These are phyloP conservation scores for Linderniella brevidens DNA, from an alignment of 257 asterid genomes.

Conservation along the genomic window DNA sequence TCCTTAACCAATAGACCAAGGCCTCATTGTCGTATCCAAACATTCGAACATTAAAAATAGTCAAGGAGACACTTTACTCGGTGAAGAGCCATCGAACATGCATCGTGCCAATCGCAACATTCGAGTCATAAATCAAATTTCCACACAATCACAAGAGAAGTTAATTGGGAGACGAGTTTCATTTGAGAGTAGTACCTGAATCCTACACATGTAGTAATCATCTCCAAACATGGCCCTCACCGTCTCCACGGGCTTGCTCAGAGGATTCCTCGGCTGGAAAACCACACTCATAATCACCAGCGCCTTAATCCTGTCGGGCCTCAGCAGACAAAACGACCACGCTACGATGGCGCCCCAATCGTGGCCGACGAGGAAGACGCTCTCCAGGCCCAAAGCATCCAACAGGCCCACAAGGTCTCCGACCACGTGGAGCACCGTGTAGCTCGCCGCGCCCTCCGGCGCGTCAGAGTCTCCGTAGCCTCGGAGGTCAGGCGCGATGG, in stretches of 20 bases:
- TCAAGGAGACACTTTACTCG: too few species aligned
- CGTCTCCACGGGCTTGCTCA: conserved; percentile 35
- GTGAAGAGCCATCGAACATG: too few species aligned
- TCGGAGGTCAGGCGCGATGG: conserved; percentile 88
- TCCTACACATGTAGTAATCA: conserved; percentile 81
- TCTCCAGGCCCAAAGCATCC: conserved; percentile 34
- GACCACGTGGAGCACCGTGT: conserved; percentile 55
- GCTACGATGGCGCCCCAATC: conserved; percentile 92
- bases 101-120: too few species aligned
- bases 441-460: conserved; percentile 48
- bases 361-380: conserved; percentile 78
- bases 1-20: too few species aligned
- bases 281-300: conserved; percentile 63
- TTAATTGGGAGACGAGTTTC: not conserved
- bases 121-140: not conserved
- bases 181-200: conserved; percentile 38
- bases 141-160: not conserved
- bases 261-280: conserved; percentile 48
- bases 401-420: conserved; percentile 66
- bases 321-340: conserved; percentile 58
- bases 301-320: conserved; percentile 69
- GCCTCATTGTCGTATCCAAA: too few species aligned
- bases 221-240: conserved; percentile 55
- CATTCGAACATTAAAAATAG: too few species aligned
- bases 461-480: conserved; percentile 90